Percentiles rank a stretch among this genome's conserved stretches.
phyloP scores from a whole-genome alignment of 2,329 filamentous ascomycete species.

The Colletotrichum orchidophilum region DNA sequence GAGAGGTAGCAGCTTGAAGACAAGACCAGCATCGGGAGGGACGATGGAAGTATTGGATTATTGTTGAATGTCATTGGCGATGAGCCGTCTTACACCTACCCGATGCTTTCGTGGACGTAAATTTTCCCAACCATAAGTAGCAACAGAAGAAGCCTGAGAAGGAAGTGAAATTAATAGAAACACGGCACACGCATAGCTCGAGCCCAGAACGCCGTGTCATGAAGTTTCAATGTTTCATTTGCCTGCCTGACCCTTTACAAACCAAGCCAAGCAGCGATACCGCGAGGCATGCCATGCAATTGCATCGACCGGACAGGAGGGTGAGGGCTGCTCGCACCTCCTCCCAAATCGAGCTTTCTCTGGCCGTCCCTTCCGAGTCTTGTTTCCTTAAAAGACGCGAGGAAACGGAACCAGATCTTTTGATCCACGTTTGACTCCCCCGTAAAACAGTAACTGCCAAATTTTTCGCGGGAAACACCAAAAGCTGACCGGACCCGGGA shows the following conservation, averaged over 20 bases:
- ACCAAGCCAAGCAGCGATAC: conserved; percentile 52
- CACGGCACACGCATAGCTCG: conserved; percentile 29
- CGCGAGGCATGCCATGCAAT: conserved; percentile 57
- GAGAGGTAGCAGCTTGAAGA: neutral
- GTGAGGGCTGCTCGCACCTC: too few species aligned
- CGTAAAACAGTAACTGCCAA: conserved; percentile 32
- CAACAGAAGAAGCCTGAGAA: neutral
- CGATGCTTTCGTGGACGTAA: neutral
- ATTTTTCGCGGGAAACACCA: conserved; percentile 32
- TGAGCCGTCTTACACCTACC: neutral
- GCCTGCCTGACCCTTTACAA: conserved; percentile 61
- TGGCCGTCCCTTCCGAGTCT: conserved; percentile 7
- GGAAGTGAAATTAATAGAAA: conserved; percentile 18
- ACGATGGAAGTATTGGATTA: neutral
- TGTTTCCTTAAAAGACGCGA: conserved; percentile 33
- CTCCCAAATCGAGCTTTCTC: conserved; percentile 10
- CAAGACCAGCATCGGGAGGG: neutral
- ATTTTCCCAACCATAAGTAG: neutral
- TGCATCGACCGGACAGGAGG: conserved; percentile 52
- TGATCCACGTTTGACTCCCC: conserved; percentile 43
- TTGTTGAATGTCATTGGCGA: conserved; percentile 6
- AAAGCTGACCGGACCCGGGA: conserved; percentile 30
- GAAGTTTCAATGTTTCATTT: conserved; percentile 60
- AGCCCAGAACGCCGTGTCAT: conserved; percentile 36
- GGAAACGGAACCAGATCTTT: conserved; percentile 41